phyloP scores from a whole-genome alignment of 2,329 filamentous ascomycete genomes.

The Alternaria alternata region DNA sequence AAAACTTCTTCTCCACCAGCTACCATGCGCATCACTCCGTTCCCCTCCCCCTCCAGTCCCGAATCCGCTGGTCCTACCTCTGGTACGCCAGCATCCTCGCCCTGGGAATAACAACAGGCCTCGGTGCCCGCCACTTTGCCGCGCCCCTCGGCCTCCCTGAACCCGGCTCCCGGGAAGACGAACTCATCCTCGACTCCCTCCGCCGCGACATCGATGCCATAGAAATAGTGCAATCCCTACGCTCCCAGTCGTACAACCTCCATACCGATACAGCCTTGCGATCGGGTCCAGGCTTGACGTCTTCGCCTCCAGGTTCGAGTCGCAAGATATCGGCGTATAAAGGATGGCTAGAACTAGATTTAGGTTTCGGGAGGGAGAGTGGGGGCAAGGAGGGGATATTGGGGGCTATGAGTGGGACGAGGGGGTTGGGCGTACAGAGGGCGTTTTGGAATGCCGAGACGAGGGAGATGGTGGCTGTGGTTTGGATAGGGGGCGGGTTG shows the following conservation, averaged over 20 bases:
- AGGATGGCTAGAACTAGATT: slow-evolving; percentile 44
- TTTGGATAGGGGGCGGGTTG: slow-evolving; percentile 71
- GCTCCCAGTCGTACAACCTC: slow-evolving; percentile 37
- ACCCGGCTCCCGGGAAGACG: slow-evolving; percentile 42
- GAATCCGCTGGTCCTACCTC: slow-evolving; percentile 41
- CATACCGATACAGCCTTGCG: slow-evolving; percentile 34
- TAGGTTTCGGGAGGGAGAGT: slow-evolving; percentile 31
- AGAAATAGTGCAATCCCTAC: slow-evolving; percentile 44
- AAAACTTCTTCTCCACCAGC: slow-evolving; percentile 1
- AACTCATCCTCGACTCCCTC: slow-evolving; percentile 37
- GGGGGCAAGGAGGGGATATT: slow-evolving; percentile 38
- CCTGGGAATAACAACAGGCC: slow-evolving; percentile 34
- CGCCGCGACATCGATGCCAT: slow-evolving; percentile 39
- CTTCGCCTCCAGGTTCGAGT: not conserved
- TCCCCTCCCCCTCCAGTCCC: slow-evolving; percentile 29
- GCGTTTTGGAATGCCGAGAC: slow-evolving; percentile 69
- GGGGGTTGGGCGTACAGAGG: slow-evolving; percentile 61
- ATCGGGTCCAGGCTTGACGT: slow-evolving; percentile 19
- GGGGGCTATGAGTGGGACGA: slow-evolving; percentile 46
- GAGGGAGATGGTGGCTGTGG: slow-evolving; percentile 67
- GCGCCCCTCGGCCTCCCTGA: slow-evolving; percentile 34
- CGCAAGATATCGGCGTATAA: slow-evolving; percentile 26
- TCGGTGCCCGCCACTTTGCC: slow-evolving; percentile 36
- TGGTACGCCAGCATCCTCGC: slow-evolving; percentile 44
- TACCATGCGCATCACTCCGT: slow-evolving; percentile 17